Percentiles rank a stretch among this genome's conserved stretches.
phyloP scores from a whole-genome alignment of 257 asterid species.

The Solanum corneliomulleri region DNA sequence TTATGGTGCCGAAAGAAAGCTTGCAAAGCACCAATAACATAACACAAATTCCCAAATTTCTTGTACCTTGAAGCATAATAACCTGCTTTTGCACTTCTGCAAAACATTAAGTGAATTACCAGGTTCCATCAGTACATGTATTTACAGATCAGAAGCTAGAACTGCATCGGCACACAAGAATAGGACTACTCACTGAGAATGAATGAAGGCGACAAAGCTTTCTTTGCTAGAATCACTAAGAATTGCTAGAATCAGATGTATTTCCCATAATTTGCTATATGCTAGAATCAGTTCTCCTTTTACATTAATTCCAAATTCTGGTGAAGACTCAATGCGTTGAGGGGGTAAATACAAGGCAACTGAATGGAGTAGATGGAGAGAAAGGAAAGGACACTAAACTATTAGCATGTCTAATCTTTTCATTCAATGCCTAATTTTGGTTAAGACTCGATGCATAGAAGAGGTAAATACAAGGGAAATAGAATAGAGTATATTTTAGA shows the following conservation, averaged over 20 bases:
- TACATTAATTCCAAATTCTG: neutral
- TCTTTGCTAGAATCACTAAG: neutral
- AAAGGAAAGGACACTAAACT: neutral
- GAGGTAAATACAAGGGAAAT: neutral
- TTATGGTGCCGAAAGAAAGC: conserved; percentile 68
- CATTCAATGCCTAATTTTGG: neutral
- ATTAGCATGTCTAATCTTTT: neutral
- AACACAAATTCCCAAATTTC: conserved; percentile 77
- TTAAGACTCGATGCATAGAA: neutral
- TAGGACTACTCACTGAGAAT: neutral
- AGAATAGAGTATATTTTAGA: neutral
- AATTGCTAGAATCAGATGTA: neutral
- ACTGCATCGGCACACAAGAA: neutral
- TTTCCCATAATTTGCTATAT: neutral
- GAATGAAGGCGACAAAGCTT: neutral
- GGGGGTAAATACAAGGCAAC: neutral
- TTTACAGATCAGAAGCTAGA: neutral
- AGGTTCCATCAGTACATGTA: neutral
- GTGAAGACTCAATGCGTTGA: neutral
- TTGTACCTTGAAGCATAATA: conserved; percentile 79
- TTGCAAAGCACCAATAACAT: conserved; percentile 83
- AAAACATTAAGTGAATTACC: neutral
- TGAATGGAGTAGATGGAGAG: neutral
- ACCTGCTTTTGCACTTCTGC: conserved; percentile 95
- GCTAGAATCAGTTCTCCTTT: neutral